phyloP scores from a whole-genome alignment of 2,329 filamentous ascomycete species.

The Fusarium sp. region DNA sequence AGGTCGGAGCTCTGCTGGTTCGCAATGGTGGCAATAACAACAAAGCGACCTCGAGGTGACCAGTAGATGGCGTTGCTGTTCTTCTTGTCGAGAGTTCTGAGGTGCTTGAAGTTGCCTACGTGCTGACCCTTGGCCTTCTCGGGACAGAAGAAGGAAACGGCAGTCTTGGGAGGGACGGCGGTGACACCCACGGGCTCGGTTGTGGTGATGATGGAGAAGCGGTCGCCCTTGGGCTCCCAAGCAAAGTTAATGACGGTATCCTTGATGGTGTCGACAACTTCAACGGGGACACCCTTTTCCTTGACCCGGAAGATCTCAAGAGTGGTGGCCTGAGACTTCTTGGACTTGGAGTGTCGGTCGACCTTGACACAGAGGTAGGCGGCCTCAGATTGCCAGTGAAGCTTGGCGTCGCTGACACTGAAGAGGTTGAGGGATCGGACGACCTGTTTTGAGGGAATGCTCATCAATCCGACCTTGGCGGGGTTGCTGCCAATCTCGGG shows the following conservation, averaged over 20 bases:
- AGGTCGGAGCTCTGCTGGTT: conserved; percentile 95
- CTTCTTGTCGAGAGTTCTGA: conserved; percentile 97
- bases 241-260: conserved; percentile 99
- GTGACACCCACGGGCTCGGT: conserved; percentile 83
- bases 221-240: conserved; percentile 98
- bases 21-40: conserved; percentile 91
- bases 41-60: conserved; percentile 95
- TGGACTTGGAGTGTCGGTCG: conserved; percentile 97
- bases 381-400: conserved; percentile 98
- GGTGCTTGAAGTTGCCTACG: conserved; percentile 94
- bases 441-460: conserved; percentile 92
- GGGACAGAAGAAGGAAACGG: conserved; percentile 95
- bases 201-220: conserved; percentile 96
- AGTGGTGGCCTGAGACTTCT: conserved; percentile 97
- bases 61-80: conserved; percentile 99
- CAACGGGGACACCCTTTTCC: conserved; percentile 98
- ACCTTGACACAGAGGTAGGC: conserved; percentile 98
- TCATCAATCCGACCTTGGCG: conserved; percentile 96
- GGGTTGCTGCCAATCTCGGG: conserved; percentile 98
- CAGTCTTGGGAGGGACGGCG: conserved; percentile 91
- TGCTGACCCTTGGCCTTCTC: conserved; percentile 88
- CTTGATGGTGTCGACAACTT: conserved; percentile 97
- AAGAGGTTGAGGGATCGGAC: conserved; percentile 96
- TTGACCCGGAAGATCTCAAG: conserved; percentile 97
- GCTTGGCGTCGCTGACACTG: conserved; percentile 96